phyloP scores from a whole-genome alignment of 2,329 filamentous ascomycete species.

The Dactylonectria macrodidyma region DNA sequence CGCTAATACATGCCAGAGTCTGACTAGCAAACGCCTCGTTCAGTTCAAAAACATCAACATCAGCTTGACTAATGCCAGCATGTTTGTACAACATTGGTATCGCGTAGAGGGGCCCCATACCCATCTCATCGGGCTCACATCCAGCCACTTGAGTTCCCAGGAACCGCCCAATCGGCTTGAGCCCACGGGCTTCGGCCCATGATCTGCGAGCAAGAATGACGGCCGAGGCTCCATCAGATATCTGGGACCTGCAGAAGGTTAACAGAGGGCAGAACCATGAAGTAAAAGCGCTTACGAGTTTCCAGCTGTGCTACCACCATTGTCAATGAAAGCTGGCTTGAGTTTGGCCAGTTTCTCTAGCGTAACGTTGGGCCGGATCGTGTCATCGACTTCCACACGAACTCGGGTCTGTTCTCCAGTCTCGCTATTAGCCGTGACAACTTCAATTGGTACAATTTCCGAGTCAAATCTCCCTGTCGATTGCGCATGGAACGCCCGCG shows the following conservation, averaged over 20 bases:
- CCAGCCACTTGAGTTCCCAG: slow-evolving; percentile 88
- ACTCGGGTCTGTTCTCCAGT: slow-evolving; percentile 68
- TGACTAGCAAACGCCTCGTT: slow-evolving; percentile 85
- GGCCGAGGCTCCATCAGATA: slow-evolving; percentile 89
- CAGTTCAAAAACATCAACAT: slow-evolving; percentile 90
- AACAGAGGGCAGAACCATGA: not conserved
- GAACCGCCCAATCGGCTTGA: slow-evolving; percentile 79
- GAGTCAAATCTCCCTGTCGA: slow-evolving; percentile 77
- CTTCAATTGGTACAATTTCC: slow-evolving; percentile 81
- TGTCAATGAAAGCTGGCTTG: slow-evolving; percentile 85
- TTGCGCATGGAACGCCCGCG: slow-evolving; percentile 79
- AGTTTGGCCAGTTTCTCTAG: slow-evolving; percentile 79
- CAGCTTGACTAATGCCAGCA: slow-evolving; percentile 74
- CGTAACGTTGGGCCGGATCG: slow-evolving; percentile 63
- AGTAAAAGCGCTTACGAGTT: slow-evolving; percentile 66
- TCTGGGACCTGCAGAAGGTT: slow-evolving; percentile 68
- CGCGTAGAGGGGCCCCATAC: slow-evolving; percentile 86
- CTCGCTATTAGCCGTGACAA: not conserved
- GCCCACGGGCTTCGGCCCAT: slow-evolving; percentile 80
- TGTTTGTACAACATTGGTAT: slow-evolving; percentile 82
- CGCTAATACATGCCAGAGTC: slow-evolving; percentile 77
- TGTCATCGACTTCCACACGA: slow-evolving; percentile 73
- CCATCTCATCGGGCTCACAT: slow-evolving; percentile 92
- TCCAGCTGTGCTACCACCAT: slow-evolving; percentile 85
- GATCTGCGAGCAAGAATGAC: slow-evolving; percentile 68